Base-by-base conservation (phyloP, 805 yeast species). In the Myxozyma neglecta region DNA sequence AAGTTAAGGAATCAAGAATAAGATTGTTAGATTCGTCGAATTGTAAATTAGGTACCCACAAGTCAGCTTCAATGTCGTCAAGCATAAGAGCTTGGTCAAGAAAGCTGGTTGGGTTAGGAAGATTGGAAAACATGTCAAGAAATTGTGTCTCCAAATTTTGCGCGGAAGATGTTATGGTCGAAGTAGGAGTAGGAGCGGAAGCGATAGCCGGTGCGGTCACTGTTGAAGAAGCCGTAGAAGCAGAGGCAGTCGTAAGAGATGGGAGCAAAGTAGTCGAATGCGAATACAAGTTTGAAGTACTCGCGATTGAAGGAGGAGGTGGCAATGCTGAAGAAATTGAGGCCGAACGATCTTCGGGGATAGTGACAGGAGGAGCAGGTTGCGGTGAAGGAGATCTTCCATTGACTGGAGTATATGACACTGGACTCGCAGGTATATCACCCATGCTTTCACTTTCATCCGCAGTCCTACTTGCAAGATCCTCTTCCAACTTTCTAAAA, bases 71-170 rank as follows among this genome's bases (percentile, higher is more conserved):
- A 55, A 71, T 70, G 16, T 64, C 62, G 43, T 69, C 72, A 37
- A 69, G 50, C 49, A 65, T 64, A 7, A 71, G 24, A 13, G 72
- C 74, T 54, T 70, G 69, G 49, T 72, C 75, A 34, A 72, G 50
- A 49, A 72, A 72, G 36, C 72, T 69, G 6, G 75, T 72, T 46
- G 72, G 74, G 57, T 72, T 72, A 3, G 75, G 75, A 48, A 72
- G 57, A 52, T 70, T 71, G 11, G 75, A 72, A 61, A 72, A 72
- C 75, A 72, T 72, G 48, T 65, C 71, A 20, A 72, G 55, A 43
- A 64, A 70, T 56, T 69, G 70, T 20, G 69, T 70, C 50, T 71
- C 74, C 51, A 69, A 57, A 9, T 67, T 37, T 6, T 52, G 59
- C 16, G 49, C 43, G 2, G 48, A 10, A 20, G 14, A 58, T 24